phyloP scores from a whole-genome alignment of 768 basidiomycete genomes.

The Trametes cingulata region DNA sequence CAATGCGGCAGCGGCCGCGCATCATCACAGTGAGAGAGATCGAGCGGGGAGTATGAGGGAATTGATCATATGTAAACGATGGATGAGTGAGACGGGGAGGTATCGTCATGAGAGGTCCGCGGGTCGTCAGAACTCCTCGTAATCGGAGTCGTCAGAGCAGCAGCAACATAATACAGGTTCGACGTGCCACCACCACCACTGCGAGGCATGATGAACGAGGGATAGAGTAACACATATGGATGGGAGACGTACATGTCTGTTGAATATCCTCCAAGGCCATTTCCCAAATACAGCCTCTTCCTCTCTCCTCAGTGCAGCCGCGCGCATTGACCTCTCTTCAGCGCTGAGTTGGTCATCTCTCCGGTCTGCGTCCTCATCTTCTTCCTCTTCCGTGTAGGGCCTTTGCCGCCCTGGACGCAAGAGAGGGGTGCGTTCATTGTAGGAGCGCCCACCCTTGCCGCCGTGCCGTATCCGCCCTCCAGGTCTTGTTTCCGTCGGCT shows the following conservation, averaged over 20 bases:
- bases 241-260: conserved; percentile 58
- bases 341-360: conserved; percentile 18
- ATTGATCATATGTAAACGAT: background rate
- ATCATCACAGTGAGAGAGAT: background rate
- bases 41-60: background rate
- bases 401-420: conserved; percentile 30
- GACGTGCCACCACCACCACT: conserved; percentile 89
- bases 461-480: conserved; percentile 6
- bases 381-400: conserved; percentile 25
- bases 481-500: background rate
- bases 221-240: background rate
- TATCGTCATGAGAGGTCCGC: background rate
- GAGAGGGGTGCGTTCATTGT: conserved; percentile 44
- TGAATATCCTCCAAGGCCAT: conserved; percentile 71
- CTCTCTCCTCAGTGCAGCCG: conserved; percentile 44
- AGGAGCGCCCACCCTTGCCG: conserved; percentile 12
- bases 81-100: background rate
- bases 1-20: conserved; percentile 1
- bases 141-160: conserved; percentile 53
- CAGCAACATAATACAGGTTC: conserved; percentile 66
- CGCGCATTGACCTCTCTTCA: conserved; percentile 28
- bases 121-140: conserved; percentile 38
- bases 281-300: conserved; percentile 59
- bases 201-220: background rate
- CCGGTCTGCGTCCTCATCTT: conserved; percentile 25